phyloP scores from a whole-genome alignment of 345 rosid genomes.

The Eucalyptus brandiana region DNA sequence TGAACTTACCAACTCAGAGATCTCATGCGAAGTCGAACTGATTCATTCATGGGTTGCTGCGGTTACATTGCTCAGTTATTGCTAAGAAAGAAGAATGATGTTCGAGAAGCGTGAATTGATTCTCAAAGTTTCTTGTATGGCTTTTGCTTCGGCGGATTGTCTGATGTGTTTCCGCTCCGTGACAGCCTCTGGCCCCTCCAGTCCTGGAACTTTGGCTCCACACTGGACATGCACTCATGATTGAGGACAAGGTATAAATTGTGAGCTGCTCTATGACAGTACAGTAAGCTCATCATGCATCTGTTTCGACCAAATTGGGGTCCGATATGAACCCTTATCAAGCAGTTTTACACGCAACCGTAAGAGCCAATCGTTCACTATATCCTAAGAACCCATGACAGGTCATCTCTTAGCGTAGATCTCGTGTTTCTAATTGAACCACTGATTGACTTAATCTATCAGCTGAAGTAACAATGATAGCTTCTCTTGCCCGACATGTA shows the following conservation, averaged over 20 bases:
- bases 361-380: neutral
- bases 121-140: neutral
- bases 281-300: neutral
- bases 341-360: neutral
- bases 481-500: neutral
- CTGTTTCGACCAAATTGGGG: neutral
- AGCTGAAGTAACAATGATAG: neutral
- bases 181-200: neutral
- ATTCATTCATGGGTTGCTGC: neutral
- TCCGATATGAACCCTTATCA: neutral
- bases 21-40: neutral
- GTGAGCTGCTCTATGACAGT: neutral
- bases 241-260: neutral
- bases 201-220: neutral
- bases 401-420: neutral
- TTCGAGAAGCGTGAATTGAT: neutral
- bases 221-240: neutral
- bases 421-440: neutral
- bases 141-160: neutral
- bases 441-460: neutral
- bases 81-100: neutral
- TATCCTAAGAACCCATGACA: neutral
- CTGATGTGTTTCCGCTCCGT: neutral
- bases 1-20: neutral
- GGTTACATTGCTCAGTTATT: neutral